These are phyloP conservation scores for Botryobasidium botryosum DNA, from an alignment of 768 basidiomycete species.

Conservation along the genomic window DNA sequence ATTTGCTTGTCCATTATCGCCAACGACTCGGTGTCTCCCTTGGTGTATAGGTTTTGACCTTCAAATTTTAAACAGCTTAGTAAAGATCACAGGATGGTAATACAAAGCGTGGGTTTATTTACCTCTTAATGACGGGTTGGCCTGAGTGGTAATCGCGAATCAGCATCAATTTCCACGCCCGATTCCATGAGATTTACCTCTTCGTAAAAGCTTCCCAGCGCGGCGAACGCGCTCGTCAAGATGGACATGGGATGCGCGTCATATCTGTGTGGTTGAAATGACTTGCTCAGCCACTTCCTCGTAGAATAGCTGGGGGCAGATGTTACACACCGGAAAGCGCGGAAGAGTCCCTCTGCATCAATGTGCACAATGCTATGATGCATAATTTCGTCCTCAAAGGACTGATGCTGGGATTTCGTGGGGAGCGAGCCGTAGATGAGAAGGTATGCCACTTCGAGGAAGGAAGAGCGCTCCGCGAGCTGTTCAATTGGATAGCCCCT, in stretches of 20 bases:
- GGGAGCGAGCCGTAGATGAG: slow-evolving; percentile 80
- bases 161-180: slow-evolving; percentile 7
- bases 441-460: slow-evolving; percentile 73
- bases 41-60: slow-evolving; percentile 70
- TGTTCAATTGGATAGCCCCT: slow-evolving; percentile 91
- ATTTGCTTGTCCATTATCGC: slow-evolving; percentile 86
- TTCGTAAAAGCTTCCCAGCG: slow-evolving; percentile 71
- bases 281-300: no score
- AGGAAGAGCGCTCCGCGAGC: slow-evolving; percentile 60
- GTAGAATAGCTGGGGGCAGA: no score
- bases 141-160: slow-evolving; percentile 12
- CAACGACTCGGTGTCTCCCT: slow-evolving; percentile 46
- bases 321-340: slow-evolving; percentile 37
- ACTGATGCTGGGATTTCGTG: slow-evolving; percentile 34
- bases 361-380: slow-evolving; percentile 55
- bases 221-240: slow-evolving; percentile 71
- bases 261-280: slow-evolving; percentile 34
- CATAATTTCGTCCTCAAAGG: slow-evolving; percentile 61
- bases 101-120: slow-evolving; percentile 9
- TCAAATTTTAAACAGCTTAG: slow-evolving; percentile 1
- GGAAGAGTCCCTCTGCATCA: slow-evolving; percentile 52
- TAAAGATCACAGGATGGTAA: not conserved
- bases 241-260: slow-evolving; percentile 91
- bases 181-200: slow-evolving; percentile 28
- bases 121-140: slow-evolving; percentile 79